Evolutionary conservation across 2,329 filamentous ascomycete genomes (phyloP), one percentile per base, ranked within the genome.

Genomic region (Penicillium sp.): DNA sequence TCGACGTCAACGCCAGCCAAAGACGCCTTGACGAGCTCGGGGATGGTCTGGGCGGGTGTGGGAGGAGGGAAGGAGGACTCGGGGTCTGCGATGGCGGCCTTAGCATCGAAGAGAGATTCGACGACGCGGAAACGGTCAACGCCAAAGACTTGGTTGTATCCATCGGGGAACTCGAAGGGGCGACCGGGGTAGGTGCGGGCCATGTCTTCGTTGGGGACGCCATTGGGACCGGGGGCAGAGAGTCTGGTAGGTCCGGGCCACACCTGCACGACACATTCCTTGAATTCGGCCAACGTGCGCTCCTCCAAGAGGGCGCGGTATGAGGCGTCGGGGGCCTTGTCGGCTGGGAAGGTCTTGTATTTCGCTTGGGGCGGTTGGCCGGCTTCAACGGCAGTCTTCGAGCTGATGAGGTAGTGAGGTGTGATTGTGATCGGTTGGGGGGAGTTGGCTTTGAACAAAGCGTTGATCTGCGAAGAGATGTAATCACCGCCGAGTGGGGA

Each of bases 121-220:
- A 88, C 87, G 10, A 91, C 88, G 62, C 86, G 85, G 81, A 88
- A 97, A 47, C 94, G 87, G 72, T 97, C 92, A 52, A 88, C 83
- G 58, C 90, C 88, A 80, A 96, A 99, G 75, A 96, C 88, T 72
- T 96, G 90, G 78, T 97, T 99, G 78, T 88, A 92, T 47, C 94
- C 94, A 70, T 97, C 91, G 9, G 94, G 94, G 83, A 99, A 94
- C 78, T 99, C 94, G 67, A 97, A 99, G 10, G 94, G 89, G 48
- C 91, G 88, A 39, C 90, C 90, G 1, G 91, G 90, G 60, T 87
- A 85, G 42, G 77, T 81, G 70, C 84, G 87, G 54, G 87, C 87
- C 45, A 85, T 80, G 40, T 97, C 92, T 69, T 94, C 86, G 70
- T 93, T 95, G 5, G 78, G 75, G 24, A 76, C 64, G 36, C 87